Conservation (phyloP, 345 rosid species). For the Gossypium longicalyx region DNA sequence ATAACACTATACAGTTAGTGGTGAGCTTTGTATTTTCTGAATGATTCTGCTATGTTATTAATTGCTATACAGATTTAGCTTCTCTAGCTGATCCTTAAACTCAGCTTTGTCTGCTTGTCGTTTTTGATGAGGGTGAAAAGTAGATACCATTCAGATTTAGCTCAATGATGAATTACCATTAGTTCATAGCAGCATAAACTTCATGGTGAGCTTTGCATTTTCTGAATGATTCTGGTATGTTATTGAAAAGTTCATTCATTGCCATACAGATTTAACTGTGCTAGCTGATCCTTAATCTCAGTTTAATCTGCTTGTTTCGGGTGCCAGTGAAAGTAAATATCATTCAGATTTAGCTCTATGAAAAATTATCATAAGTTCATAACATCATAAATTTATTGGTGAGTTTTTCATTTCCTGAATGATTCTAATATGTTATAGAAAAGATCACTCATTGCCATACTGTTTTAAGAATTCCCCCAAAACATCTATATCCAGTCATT, state of each 20-base stretch:
- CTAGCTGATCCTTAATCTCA: not conserved
- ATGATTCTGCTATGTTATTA: no score
- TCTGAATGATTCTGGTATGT: not conserved
- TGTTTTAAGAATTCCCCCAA: not conserved
- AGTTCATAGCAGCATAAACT: not conserved
- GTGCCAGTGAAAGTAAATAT: not conserved
- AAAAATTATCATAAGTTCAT: not conserved
- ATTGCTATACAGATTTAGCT: no score
- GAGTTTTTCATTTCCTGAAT: not conserved
- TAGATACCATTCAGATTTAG: conserved; percentile 3
- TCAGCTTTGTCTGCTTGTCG: not conserved
- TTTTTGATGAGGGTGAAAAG: conserved; percentile 1
- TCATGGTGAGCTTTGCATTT: not conserved
- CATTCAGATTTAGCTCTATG: not conserved
- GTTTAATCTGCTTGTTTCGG: not conserved
- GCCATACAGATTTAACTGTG: no score
- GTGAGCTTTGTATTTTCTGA: no score
- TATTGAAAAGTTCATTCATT: no score
- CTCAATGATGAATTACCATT: not conserved
- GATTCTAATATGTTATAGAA: not conserved
- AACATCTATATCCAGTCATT: not conserved
- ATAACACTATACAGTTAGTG: not conserved
- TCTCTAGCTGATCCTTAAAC: not conserved
- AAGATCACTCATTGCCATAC: not conserved
- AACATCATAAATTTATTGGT: not conserved